Base-by-base conservation (phyloP, 768 basidiomycete species). In the Rickenella mellea region DNA sequence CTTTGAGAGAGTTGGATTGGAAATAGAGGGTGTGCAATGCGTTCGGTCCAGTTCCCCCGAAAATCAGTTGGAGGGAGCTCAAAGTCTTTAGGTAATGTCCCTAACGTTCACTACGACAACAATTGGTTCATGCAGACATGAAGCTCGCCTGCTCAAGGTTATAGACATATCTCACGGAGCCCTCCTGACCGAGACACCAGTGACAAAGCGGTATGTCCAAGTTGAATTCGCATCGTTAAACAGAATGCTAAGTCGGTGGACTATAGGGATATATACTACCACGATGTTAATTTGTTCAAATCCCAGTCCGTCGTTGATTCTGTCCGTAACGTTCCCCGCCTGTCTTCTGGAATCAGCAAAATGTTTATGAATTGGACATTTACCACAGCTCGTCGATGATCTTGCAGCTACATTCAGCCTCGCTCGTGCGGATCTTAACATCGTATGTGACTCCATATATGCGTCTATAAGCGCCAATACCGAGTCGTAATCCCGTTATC, bases 231-330 rank as follows among this genome's bases (percentile, higher is more conserved):
- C 9, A 9, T 15, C 8, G 10, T 22, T 24, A 10, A 33, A 8
- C 21, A 17, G 2, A 17, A 27, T 32, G 15, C 49, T 27, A 11
- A 28, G 19, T 43, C 14, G 20, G 9, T 14, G 32, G 19, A 26
- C 25, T 2, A 10, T 40, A 91, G 92, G 11, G 91, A 94, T 58
- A 72, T 94, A 12, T 97, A 75, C 61, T 97, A 98, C 62, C 78
- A 78, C 48, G 88, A 94, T 44, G 83, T 90, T 1, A 48, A 58
- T 0, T 63, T 96, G 5, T 98, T 94, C 63, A 77, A 69, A 46
- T 74, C 66, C 6, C 93, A 98, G 57, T 60, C 64, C n/a, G 70
- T 72, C 0, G 90, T 94, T 1, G 87, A 97, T 59, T 68, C 69
- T 46, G 92, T 88, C 48, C 39, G 66, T 51, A 20, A 12, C 29